These are phyloP conservation scores for Sambucus nigra DNA, from an alignment of 129 eudicot genomes.

Conservation along the genomic window DNA sequence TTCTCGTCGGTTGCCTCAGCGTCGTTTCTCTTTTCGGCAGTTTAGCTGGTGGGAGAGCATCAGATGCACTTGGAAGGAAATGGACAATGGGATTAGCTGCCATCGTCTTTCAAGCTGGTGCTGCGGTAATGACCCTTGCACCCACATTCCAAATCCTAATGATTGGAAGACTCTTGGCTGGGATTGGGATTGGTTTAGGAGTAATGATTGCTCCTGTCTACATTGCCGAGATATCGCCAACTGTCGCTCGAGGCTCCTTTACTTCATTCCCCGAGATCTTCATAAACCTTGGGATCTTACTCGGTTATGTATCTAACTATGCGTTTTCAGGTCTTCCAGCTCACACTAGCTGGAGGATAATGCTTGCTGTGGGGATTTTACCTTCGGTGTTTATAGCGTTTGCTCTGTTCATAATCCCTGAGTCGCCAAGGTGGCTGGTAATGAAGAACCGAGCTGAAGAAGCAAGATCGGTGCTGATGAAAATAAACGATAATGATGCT, in stretches of 20 bases:
- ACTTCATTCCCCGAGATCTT: slow-evolving; percentile 85
- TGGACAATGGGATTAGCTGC: slow-evolving; percentile 94
- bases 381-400: slow-evolving; percentile 64
- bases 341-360: slow-evolving; percentile 65
- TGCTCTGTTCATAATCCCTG: slow-evolving; percentile 66
- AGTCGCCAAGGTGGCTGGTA: slow-evolving; percentile 83
- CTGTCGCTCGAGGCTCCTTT: slow-evolving; percentile 55
- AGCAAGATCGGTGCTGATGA: slow-evolving; percentile 46
- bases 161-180: slow-evolving; percentile 62
- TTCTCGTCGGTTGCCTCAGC: slow-evolving; percentile 64
- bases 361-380: slow-evolving; percentile 75
- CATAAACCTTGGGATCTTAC: slow-evolving; percentile 62
- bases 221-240: slow-evolving; percentile 73
- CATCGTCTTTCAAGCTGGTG: slow-evolving; percentile 56
- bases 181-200: slow-evolving; percentile 79
- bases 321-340: slow-evolving; percentile 59
- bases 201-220: slow-evolving; percentile 84
- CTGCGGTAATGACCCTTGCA: slow-evolving; percentile 69
- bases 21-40: slow-evolving; percentile 70
- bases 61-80: slow-evolving; percentile 79
- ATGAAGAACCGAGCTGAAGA: slow-evolving; percentile 73
- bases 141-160: slow-evolving; percentile 46
- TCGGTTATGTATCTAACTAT: slow-evolving; percentile 75
- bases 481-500: slow-evolving; percentile 39
- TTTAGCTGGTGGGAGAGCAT: slow-evolving; percentile 66